A percentile compares a stretch with the other conserved stretches of the same genome.
These are phyloP conservation scores for Posidonia australis DNA, from an alignment of 106 monocot genomes.

Conservation along the genomic window DNA sequence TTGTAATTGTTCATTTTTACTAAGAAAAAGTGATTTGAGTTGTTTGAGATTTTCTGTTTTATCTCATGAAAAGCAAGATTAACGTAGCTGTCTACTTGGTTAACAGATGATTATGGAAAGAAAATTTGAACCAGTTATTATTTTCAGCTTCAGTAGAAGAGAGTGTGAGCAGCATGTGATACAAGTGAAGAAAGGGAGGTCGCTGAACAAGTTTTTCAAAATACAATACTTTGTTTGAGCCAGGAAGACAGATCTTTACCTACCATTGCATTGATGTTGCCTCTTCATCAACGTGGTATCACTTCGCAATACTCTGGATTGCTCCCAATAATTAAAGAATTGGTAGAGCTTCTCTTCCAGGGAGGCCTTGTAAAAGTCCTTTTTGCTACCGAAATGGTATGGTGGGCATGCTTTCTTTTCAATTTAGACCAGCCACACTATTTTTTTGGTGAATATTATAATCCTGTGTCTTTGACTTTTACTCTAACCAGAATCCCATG, in stretches of 20 bases:
- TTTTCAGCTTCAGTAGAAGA: conserved; percentile 98
- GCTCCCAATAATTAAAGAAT: conserved; percentile 93
- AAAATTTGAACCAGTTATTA: conserved; percentile 89
- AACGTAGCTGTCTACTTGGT: background rate
- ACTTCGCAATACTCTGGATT: conserved; percentile 98
- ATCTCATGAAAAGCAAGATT: background rate
- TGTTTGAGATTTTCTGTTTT: background rate
- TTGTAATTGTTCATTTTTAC: no score
- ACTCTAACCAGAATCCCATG: no score
- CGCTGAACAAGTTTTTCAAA: conserved; percentile 81
- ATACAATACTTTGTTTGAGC: conserved; percentile 66
- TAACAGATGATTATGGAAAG: conserved; percentile 98
- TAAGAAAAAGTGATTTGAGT: no score
- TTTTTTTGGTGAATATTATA: background rate
- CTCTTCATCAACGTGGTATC: conserved; percentile 90
- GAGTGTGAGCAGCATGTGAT: conserved; percentile 90
- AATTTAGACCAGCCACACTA: background rate
- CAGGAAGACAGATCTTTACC: conserved; percentile 94
- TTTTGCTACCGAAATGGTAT: conserved; percentile 98
- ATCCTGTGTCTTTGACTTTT: no score
- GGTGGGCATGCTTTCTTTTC: conserved; percentile 6
- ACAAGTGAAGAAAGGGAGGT: conserved; percentile 65
- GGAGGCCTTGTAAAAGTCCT: conserved; percentile 99
- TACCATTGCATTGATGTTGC: conserved; percentile 90
- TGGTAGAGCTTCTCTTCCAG: conserved; percentile 97